A percentile compares a stretch with the other conserved stretches of the same genome.
phyloP scores from a whole-genome alignment of 2,329 filamentous ascomycete species.

The Aspergillus caelatus region DNA sequence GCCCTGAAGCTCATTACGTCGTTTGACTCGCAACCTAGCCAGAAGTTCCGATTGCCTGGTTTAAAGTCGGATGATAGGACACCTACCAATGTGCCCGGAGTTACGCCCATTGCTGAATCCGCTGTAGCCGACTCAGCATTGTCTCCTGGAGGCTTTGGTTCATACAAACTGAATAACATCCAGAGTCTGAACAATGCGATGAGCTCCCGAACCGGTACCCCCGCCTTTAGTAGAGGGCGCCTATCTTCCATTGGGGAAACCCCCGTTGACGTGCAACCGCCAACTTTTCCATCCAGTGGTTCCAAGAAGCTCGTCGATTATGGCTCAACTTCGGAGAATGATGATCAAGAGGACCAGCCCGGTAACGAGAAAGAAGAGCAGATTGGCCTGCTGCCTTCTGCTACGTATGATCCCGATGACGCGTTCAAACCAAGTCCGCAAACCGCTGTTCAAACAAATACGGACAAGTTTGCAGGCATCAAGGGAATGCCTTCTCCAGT shows the following conservation, averaged over 20 bases:
- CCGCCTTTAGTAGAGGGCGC: slow-evolving; percentile 64
- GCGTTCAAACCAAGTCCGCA: slow-evolving; percentile 53
- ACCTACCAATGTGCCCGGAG: slow-evolving; percentile 73
- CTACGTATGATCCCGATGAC: slow-evolving; percentile 48
- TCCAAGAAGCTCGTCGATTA: slow-evolving; percentile 50
- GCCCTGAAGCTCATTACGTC: slow-evolving; percentile 89
- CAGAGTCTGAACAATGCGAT: slow-evolving; percentile 71
- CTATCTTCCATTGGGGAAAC: slow-evolving; percentile 78
- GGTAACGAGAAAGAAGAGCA: slow-evolving; percentile 14
- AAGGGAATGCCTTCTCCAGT: slow-evolving; percentile 69
- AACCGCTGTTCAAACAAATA: slow-evolving; percentile 69
- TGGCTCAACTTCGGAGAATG: slow-evolving; percentile 51
- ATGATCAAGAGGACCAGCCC: slow-evolving; percentile 34
- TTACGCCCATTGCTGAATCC: slow-evolving; percentile 84
- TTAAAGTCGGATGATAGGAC: slow-evolving; percentile 62
- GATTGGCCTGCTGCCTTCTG: slow-evolving; percentile 45
- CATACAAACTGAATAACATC: slow-evolving; percentile 58
- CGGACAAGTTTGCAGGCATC: slow-evolving; percentile 60
- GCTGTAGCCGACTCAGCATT: slow-evolving; percentile 62
- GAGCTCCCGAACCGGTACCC: slow-evolving; percentile 65
- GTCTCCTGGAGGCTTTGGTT: slow-evolving; percentile 69
- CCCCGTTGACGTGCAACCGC: slow-evolving; percentile 55
- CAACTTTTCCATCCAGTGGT: slow-evolving; percentile 43
- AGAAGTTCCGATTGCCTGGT: slow-evolving; percentile 66
- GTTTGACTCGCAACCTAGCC: slow-evolving; percentile 60